Conservation (phyloP, 2,329 filamentous ascomycete species). For the Clarireedia hainanense region DNA sequence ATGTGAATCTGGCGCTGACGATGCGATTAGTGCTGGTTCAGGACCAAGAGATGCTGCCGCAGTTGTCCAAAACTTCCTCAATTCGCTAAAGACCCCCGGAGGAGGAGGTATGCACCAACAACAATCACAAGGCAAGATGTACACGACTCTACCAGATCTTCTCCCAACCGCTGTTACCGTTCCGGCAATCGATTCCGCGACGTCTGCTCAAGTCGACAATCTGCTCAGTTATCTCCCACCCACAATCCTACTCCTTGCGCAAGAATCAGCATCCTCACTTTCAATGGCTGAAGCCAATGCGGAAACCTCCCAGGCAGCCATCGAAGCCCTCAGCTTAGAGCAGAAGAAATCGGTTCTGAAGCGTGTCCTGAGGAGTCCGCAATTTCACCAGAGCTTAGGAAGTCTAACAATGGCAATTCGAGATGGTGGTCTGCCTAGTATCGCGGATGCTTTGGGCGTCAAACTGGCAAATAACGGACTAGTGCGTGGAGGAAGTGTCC, state of each 20-base stretch:
- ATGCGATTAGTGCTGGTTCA: conserved; percentile 47
- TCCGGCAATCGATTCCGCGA: conserved; percentile 55
- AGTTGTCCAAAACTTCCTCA: conserved; percentile 81
- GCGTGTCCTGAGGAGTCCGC: conserved; percentile 78
- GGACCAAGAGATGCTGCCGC: conserved; percentile 60
- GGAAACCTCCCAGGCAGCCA: conserved; percentile 62
- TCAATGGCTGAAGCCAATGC: conserved; percentile 58
- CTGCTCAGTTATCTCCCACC: conserved; percentile 75
- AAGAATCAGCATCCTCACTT: conserved; percentile 53
- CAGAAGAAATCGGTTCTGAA: conserved; percentile 77
- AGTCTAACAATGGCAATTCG: conserved; percentile 81
- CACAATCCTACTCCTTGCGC: conserved; percentile 66
- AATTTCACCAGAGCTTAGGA: conserved; percentile 79
- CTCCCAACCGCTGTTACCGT: conserved; percentile 72
- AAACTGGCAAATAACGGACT: conserved; percentile 79
- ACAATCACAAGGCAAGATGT: conserved; percentile 53
- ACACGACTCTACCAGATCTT: conserved; percentile 80
- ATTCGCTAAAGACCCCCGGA: conserved; percentile 58
- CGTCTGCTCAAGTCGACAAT: conserved; percentile 59
- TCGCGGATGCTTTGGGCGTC: conserved; percentile 78
- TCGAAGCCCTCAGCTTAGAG: conserved; percentile 60
- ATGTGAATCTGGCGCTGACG: conserved; percentile 34
- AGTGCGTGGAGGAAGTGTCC: conserved; percentile 69
- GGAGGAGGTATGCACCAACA: conserved; percentile 32
- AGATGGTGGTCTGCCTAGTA: conserved; percentile 83